Conservation (phyloP, 1,139 yeast species). For the Spathaspora sp. region DNA sequence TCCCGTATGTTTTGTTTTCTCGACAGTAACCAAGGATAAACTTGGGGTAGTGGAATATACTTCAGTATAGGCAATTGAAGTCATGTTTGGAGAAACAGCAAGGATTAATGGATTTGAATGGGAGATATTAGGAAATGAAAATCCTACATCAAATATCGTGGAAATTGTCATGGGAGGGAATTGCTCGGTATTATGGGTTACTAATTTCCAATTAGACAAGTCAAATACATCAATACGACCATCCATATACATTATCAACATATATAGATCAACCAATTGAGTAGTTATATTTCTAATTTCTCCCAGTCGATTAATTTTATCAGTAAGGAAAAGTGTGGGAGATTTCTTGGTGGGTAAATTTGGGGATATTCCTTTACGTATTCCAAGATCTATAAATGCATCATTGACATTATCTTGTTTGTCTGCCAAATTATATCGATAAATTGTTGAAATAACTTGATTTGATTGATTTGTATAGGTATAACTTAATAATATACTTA, state of each 20-base stretch:
- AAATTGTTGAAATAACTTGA: constrained; percentile 26
- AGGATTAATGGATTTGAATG: constrained; percentile 33
- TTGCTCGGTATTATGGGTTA: constrained; percentile 11
- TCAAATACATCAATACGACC: constrained; percentile 47
- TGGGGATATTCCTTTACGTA: constrained; percentile 20
- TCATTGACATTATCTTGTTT: constrained; percentile 26
- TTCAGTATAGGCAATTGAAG: constrained; percentile 45
- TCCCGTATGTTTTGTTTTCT: constrained; percentile 19
- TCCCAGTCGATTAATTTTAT: constrained; percentile 23
- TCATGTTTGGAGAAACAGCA: constrained; percentile 58
- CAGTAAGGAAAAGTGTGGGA: constrained; percentile 22
- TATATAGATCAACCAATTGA: constrained; percentile 23
- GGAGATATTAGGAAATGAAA: constrained; percentile 36
- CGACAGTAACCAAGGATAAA: constrained; percentile 31
- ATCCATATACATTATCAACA: constrained; percentile 31
- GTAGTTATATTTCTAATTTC: constrained; percentile 21
- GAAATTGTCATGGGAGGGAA: constrained; percentile 34
- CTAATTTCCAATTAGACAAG: constrained; percentile 29
- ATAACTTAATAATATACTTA: constrained; percentile 40
- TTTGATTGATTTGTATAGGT: constrained; percentile 21
- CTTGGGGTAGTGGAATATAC: constrained; percentile 18
- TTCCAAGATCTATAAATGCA: constrained; percentile 35
- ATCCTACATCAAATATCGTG: constrained; percentile 60
- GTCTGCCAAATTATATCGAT: constrained; percentile 36
- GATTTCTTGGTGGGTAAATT: constrained; percentile 7